Conservation (phyloP, 768 basidiomycete species). For the Lanmaoa pseudosensibilis region DNA sequence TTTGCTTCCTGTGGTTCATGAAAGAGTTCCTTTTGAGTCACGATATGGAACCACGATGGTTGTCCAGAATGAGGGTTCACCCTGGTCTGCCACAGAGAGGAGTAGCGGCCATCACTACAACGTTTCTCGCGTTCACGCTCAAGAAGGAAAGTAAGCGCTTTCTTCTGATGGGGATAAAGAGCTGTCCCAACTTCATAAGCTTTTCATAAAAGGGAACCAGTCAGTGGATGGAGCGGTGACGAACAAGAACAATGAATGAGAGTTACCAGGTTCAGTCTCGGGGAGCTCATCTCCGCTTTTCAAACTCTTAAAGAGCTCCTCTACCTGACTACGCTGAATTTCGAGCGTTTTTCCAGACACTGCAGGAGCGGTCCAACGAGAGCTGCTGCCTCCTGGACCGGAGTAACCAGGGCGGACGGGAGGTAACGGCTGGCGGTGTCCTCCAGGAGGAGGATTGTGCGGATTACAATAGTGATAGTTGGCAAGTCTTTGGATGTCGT, state of each 20-base stretch:
- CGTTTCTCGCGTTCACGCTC: constrained; percentile 77
- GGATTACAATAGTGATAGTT: constrained; percentile 82
- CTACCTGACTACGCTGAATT: constrained; percentile 89
- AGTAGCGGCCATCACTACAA: constrained; percentile 57
- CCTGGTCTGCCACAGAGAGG: constrained; percentile 70
- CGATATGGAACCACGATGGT: constrained; percentile 75
- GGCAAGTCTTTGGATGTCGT: constrained; percentile 58
- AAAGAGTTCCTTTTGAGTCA: constrained; percentile 76
- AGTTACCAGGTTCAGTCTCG: constrained; percentile 84
- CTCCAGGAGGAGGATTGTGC: constrained; percentile 78
- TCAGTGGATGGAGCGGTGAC: constrained; percentile 13
- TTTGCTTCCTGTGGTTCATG: constrained; percentile 71
- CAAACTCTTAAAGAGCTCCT: constrained; percentile 88
- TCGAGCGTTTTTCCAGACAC: constrained; percentile 78
- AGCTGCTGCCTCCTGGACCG: constrained; percentile 37
- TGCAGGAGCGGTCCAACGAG: constrained; percentile 57
- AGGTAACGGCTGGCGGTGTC: constrained; percentile 46
- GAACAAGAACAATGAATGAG: constrained; percentile 16
- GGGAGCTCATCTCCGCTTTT: constrained; percentile 82
- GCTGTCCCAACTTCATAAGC: constrained; percentile 75
- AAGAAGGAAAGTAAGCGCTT: constrained; percentile 92
- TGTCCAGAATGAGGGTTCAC: constrained; percentile 46
- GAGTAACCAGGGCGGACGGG: constrained; percentile 43
- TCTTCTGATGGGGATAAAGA: constrained; percentile 97
- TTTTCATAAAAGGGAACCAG: constrained; percentile 32